Evolutionary conservation across 2,329 filamentous ascomycete species (phyloP).

Genomic region (Ascochyta lentis): DNA sequence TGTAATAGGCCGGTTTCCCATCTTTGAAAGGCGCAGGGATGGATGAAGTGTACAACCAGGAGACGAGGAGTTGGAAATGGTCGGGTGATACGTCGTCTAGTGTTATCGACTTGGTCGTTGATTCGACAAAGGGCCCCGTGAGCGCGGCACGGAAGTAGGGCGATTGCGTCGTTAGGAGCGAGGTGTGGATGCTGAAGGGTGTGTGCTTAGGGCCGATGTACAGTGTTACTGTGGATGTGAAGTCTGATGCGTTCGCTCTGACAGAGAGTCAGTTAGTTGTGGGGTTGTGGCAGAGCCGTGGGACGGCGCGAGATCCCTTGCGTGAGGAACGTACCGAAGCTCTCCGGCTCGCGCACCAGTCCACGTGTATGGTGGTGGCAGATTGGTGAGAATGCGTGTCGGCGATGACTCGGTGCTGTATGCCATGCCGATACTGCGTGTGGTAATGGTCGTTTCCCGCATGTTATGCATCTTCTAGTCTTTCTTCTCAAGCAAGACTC

Average conservation of each 20-base stretch:
- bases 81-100: constrained; percentile 55
- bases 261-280: not conserved
- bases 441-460: constrained; percentile 18
- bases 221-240: constrained; percentile 47
- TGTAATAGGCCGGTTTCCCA: constrained; percentile 58
- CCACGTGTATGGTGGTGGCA: constrained; percentile 43
- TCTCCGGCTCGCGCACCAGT: constrained; percentile 25
- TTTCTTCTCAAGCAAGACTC: not conserved
- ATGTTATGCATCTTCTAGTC: constrained; percentile 10
- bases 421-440: constrained; percentile 19
- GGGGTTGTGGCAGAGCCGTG: not conserved
- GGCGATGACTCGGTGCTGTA: constrained; percentile 15
- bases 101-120: constrained; percentile 49
- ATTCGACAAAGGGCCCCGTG: constrained; percentile 56
- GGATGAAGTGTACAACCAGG: constrained; percentile 58
- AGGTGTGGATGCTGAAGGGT: constrained; percentile 56
- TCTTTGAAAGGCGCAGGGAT: constrained; percentile 53
- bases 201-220: constrained; percentile 50
- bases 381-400: constrained; percentile 33
- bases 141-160: constrained; percentile 61
- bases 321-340: constrained; percentile 24
- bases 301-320: constrained; percentile 20
- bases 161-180: constrained; percentile 55
- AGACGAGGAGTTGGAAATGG: constrained; percentile 58
- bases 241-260: constrained; percentile 50